These are phyloP conservation scores for cucumber (Cucumis sativus) DNA, from an alignment of 306 rosid species.

Conservation along the genomic window DNA sequence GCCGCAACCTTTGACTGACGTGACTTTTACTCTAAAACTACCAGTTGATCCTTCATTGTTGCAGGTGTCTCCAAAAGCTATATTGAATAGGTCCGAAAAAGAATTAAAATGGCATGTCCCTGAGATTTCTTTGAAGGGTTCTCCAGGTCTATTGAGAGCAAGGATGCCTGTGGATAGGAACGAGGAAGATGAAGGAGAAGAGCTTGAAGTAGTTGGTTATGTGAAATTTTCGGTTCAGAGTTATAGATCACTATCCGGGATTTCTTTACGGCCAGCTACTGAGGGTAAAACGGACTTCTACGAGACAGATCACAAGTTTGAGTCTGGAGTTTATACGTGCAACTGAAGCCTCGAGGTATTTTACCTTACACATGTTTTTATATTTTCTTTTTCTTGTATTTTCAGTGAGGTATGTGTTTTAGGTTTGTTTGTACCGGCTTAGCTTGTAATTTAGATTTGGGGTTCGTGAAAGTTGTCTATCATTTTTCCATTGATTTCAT, in stretches of 20 bases:
- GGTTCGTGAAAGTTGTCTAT: conserved; percentile 19
- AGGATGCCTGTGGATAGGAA: conserved; percentile 74
- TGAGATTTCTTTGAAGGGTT: conserved; percentile 57
- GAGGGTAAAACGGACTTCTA: conserved; percentile 84
- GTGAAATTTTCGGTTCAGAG: conserved; percentile 70
- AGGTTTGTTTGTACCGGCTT: conserved; percentile 39
- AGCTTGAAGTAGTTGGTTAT: conserved; percentile 54
- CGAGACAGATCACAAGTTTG: conserved; percentile 73
- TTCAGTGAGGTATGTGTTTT: conserved; percentile 24
- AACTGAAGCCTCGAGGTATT: conserved; percentile 36
- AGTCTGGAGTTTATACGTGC: conserved; percentile 72
- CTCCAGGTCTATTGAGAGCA: conserved; percentile 73
- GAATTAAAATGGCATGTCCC: conserved; percentile 78
- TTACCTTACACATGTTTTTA: conserved; percentile 15
- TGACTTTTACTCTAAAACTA: conserved; percentile 60
- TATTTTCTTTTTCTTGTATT: conserved; percentile 13
- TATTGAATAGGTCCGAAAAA: conserved; percentile 68
- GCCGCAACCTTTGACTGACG: conserved; percentile 60
- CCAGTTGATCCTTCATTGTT: conserved; percentile 82
- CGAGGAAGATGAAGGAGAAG: conserved; percentile 51
- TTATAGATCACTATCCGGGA: conserved; percentile 56
- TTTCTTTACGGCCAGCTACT: conserved; percentile 58
- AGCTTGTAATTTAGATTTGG: conserved; percentile 33
- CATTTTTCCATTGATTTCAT: conserved; percentile 18
- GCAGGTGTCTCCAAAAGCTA: conserved; percentile 86